Evolutionary conservation across 2,329 filamentous ascomycete species (phyloP), one percentile per base, ranked within the genome.

Genomic region (Sclerotinia borealis): DNA sequence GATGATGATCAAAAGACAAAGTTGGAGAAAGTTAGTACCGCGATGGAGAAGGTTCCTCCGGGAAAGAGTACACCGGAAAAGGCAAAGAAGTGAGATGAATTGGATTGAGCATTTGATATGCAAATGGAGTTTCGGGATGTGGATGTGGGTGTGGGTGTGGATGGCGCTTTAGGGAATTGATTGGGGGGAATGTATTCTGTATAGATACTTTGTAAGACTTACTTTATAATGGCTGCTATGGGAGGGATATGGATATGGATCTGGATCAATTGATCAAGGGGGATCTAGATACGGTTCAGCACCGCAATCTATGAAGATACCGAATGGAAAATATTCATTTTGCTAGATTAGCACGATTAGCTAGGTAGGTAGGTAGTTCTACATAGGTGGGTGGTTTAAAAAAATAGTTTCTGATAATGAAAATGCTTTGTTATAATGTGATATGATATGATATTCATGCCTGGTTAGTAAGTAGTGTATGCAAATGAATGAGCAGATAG

Each of bases 1-100:
- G 83, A 84, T 34, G 51, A 48, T 17, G 43, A 29, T 19, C 41
- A 55, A 19, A 63, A 48, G 43, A 56, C 19, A 4, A 56, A 58
- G 10, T 11, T 63, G 9, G 41, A 58, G 7, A 58, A n/a, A 31
- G 51, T 48, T 34, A 49, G 37, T 22, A 39, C 51, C 7, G 34
- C 34, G 4, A 58, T 58, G n/a, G 43, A 41, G 27, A 50, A 45
- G 31, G 39, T 25, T 31, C 11, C 51, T 37, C 31, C 52, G 10
- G 43, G 25, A 6, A 63, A 63, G 19, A 37, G 34, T 27, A 29
- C 39, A 8, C 45, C 51, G 19, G 51, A 58, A 56, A 63, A 63
- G 19, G 51, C 22, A 15, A 63, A 58, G 43, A 58, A 63, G 43
- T 58, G 34, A 63, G 17, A 22, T 8, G 9, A 0, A 7, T 11